Evolutionary conservation across 2,329 filamentous ascomycete genomes (phyloP).

Genomic region (Colletotrichum plurivorum): DNA sequence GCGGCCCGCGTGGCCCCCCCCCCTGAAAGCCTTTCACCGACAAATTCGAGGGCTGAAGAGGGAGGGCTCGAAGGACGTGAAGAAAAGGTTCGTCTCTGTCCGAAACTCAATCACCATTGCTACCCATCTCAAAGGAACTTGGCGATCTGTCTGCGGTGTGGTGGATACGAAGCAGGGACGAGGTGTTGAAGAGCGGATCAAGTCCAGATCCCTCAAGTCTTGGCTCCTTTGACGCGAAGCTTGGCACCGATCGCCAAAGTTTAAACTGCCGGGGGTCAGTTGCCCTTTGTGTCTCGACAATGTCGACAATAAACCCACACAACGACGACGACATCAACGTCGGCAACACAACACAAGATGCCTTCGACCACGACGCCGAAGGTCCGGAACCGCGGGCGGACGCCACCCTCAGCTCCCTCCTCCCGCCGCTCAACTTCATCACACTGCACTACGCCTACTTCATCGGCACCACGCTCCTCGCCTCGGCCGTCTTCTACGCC

Average conservation of each 20-base stretch:
- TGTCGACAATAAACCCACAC: background rate
- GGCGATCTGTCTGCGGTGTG: background rate
- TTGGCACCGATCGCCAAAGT: conserved; percentile 9
- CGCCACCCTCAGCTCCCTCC: background rate
- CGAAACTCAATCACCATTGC: background rate
- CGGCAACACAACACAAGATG: background rate
- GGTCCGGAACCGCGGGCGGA: fast-evolving
- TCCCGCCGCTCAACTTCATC: conserved; percentile 70
- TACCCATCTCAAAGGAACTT: background rate
- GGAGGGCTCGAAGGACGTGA: background rate
- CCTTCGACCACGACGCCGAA: background rate
- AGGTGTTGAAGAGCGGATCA: background rate
- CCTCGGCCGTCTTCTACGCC: conserved; percentile 73
- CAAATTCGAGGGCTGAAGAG: conserved; percentile 12
- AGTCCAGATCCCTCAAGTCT: background rate
- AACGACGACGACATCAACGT: background rate
- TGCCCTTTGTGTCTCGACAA: background rate
- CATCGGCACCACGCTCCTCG: conserved; percentile 66
- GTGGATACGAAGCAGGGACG: background rate
- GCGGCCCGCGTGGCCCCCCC: conserved; percentile 5
- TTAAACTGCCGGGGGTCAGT: background rate
- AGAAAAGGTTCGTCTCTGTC: background rate
- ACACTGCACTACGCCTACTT: conserved; percentile 79
- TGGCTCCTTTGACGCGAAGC: background rate
- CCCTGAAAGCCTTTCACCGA: conserved; percentile 25